Evolutionary conservation across 768 basidiomycete genomes (phyloP).

Genomic region (Suillus cothurnatus): DNA sequence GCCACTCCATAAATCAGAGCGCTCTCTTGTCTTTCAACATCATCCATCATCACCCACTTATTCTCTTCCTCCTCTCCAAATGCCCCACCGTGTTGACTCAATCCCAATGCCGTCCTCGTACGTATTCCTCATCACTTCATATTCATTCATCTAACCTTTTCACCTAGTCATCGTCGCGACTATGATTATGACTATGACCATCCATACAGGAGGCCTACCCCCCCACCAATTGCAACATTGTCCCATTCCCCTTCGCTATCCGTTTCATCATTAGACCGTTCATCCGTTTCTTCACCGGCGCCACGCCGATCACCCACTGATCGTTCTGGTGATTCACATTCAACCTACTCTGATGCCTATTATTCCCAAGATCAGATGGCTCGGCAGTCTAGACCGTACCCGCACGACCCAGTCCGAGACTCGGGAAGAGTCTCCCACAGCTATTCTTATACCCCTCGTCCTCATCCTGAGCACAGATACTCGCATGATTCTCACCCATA

Average conservation of each 20-base stretch:
- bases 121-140: slow-evolving; percentile 22
- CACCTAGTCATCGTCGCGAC: slow-evolving; percentile 37
- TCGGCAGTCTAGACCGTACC: slow-evolving; percentile 34
- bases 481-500: slow-evolving; percentile 37
- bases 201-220: slow-evolving; percentile 43
- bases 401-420: slow-evolving; percentile 35
- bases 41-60: slow-evolving; percentile 17
- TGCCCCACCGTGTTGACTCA: slow-evolving; percentile 56
- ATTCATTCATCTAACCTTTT: slow-evolving; percentile 26
- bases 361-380: slow-evolving; percentile 39
- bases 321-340: slow-evolving; percentile 31
- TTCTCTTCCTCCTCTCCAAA: slow-evolving; percentile 29
- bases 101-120: slow-evolving; percentile 36
- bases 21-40: slow-evolving; percentile 21
- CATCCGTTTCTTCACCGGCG: slow-evolving; percentile 61
- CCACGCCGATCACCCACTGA: slow-evolving; percentile 43
- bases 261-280: slow-evolving; percentile 60
- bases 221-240: slow-evolving; percentile 50
- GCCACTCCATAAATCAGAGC: slow-evolving; percentile 40
- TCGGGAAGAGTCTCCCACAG: slow-evolving; percentile 37
- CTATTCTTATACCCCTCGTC: slow-evolving; percentile 30
- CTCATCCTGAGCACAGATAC: slow-evolving; percentile 33
- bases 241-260: slow-evolving; percentile 65
- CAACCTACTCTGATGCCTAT: slow-evolving; percentile 40
- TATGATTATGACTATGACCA: slow-evolving; percentile 45